Conservation (phyloP, 1,139 yeast genomes). For the Pichia sp. region DNA sequence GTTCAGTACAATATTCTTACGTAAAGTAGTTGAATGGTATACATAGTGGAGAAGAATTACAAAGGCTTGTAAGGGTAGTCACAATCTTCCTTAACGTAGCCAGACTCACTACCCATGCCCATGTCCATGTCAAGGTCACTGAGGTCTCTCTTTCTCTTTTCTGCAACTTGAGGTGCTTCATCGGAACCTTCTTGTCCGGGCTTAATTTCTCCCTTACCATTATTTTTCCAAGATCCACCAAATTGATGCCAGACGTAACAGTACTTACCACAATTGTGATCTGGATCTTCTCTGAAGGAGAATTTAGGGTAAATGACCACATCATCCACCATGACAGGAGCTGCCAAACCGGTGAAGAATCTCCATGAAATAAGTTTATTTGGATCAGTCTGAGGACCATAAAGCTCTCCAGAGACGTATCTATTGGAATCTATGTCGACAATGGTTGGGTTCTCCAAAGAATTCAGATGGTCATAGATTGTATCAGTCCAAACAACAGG, state of each 20-base stretch:
- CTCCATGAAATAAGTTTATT: constrained; percentile 39
- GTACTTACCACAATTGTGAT: constrained; percentile 27
- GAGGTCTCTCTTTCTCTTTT: constrained; percentile 3
- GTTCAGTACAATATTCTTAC: too few relatives aligned
- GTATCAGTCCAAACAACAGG: constrained; percentile 55
- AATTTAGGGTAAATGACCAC: constrained; percentile 69
- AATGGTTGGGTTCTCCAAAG: constrained; percentile 25
- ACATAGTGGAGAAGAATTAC: too few relatives aligned
- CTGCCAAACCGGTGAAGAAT: constrained; percentile 63
- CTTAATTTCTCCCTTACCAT: constrained; percentile 28
- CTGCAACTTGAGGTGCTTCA: background rate
- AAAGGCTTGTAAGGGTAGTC: constrained; percentile 4
- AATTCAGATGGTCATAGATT: constrained; percentile 39
- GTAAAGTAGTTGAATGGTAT: too few relatives aligned
- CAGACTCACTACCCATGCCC: constrained; percentile 11
- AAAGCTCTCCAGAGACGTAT: constrained; percentile 25
- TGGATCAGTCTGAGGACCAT: constrained; percentile 24
- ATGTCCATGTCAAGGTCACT: constrained; percentile 14
- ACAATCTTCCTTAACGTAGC: constrained; percentile 2
- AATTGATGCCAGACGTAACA: constrained; percentile 27
- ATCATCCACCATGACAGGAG: constrained; percentile 71
- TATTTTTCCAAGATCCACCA: constrained; percentile 29
- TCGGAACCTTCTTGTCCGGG: constrained; percentile 20
- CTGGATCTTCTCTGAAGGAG: constrained; percentile 27
- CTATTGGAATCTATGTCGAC: constrained; percentile 26